Base-by-base conservation (phyloP, 2,329 filamentous ascomycete species). In the Talaromyces albobiverticillius region DNA sequence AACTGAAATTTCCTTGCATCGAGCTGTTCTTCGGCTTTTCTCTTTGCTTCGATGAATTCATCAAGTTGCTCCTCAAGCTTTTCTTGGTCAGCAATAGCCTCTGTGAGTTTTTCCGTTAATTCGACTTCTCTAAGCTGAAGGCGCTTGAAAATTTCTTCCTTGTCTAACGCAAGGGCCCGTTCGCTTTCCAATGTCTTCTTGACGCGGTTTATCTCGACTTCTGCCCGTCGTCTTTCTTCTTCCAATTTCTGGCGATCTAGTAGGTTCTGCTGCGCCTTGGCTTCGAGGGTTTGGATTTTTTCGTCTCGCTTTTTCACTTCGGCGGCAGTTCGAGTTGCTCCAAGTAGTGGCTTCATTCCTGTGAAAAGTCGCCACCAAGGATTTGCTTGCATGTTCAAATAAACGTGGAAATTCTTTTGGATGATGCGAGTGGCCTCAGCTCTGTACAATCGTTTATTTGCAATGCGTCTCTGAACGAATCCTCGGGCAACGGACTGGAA, bases 121-220 rank as follows among this genome's bases (percentile, higher is more conserved):
- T 99, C 93, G 10, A 85, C 82, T 72, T 99, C 94, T n/a, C 94
- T 88, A 51, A 87, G 77, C 67, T 96, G 94, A 20, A 99, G 79
- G n/a, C 95, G 85, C 68, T 93, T 95, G 79, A 97, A 99, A 57
- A 99, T 99, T 65, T 99, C 94, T 68, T 99, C 95, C 69, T 99
- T 99, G 72, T 99, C 94, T 4, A 99, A 77, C 1, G 94, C 94
- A 40, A 99, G 79, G n/a, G 93, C 90, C 47, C 94, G 85, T 72
- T 99, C 95, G 61, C 92, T 96, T 70, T 99, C 95, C 2, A 99
- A 80, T 0, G 90, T 95, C 64, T 97, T 90, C 68, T 96, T 92
- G 45, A 97, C 89, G 29, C 89, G 86, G 61, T 92, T 83, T 64
- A 96, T 87, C 65, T 99, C 94, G 13, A 86, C 79, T 62, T 97